Base-by-base conservation (phyloP, 805 yeast species). In the Tetrapisispora phaffii region DNA sequence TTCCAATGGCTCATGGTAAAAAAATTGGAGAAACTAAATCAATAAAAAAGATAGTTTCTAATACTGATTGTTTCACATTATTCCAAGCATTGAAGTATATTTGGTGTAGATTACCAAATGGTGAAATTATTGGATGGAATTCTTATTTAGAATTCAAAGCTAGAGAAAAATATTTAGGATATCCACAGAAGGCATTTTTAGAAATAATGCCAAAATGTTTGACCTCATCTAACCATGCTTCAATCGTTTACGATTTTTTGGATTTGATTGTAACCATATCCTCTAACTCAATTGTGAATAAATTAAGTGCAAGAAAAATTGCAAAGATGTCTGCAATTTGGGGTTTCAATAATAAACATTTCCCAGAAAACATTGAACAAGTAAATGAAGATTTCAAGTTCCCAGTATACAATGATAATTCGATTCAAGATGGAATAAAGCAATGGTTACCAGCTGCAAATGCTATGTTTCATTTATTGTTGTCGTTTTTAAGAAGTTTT, bases 71-170 rank as follows among this genome's bases (percentile, higher is more conserved):
- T 45, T 80, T 76, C 60, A 82, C 89, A 1, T 65, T 88, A 34
- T 77, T 84, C 32, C 75, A 86, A 46, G 82, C 82, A 1, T 68
- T 88, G 47, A 87, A 86, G 59, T 88, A 85, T 65, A 69, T 86
- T 39, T 88, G 97, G 97, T 77, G 89, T 48, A 70, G 97, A 47
- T 64, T 89, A 19, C 90, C 90, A 8, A 82, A 80, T 45, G 75
- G 77, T 48, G 86, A 88, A 51, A 72, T 88, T 26, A 79, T 88
- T 37, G 93, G 95, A 0, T 87, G 95, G 95, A 82, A 80, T 45
- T 78, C 86, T 0, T 88, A 88, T 61, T 69, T 79, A 22, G 77
- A 80, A 46, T 88, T 82, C 60, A 80, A 74, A 52, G 68, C 74
- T 20, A 67, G 75, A 41, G 95, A 87, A 58, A 70, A 70, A 34